These are phyloP conservation scores for Ogataea thermomethanolica DNA, from an alignment of 805 yeast species.

Conservation along the genomic window DNA sequence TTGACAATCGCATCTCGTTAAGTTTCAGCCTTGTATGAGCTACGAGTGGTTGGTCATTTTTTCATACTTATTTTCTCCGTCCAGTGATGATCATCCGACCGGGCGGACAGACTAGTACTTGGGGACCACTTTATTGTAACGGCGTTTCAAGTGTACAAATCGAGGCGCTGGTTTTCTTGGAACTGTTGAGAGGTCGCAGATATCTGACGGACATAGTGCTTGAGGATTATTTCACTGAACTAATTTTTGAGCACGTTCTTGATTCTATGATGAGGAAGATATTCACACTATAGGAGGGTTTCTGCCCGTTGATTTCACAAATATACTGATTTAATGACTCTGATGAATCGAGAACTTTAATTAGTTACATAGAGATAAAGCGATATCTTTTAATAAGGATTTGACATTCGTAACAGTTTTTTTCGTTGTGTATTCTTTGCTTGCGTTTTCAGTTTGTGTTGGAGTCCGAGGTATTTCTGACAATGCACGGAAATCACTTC, in stretches of 20 bases:
- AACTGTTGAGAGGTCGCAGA: conserved; percentile 51
- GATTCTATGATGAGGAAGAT: conserved; percentile 30
- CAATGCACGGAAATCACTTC: conserved; percentile 20
- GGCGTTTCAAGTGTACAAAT: conserved; percentile 51
- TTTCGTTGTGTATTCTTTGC: not conserved
- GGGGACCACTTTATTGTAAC: conserved; percentile 40
- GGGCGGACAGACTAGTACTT: conserved; percentile 47
- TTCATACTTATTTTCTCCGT: conserved; percentile 10
- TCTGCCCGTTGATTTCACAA: conserved; percentile 35
- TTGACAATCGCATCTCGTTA: conserved; percentile 55
- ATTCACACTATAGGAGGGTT: conserved; percentile 57
- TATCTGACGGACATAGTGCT: conserved; percentile 27
- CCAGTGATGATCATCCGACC: conserved; percentile 40
- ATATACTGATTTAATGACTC: conserved; percentile 56
- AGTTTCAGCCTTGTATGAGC: conserved; percentile 65
- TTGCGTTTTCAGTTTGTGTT: not conserved
- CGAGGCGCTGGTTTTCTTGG: conserved; percentile 41
- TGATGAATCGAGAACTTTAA: conserved; percentile 29
- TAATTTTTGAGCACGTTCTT: not conserved
- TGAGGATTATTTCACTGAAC: conserved; percentile 1
- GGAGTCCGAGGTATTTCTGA: conserved; percentile 5
- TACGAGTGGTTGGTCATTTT: conserved; percentile 16
- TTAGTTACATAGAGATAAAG: not conserved
- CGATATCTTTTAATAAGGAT: not conserved
- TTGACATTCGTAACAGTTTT: not conserved